Evolutionary conservation across 2,329 filamentous ascomycete species (phyloP), one percentile per base, ranked within the genome.

Genomic region (Endoconidiophora laricicola): DNA sequence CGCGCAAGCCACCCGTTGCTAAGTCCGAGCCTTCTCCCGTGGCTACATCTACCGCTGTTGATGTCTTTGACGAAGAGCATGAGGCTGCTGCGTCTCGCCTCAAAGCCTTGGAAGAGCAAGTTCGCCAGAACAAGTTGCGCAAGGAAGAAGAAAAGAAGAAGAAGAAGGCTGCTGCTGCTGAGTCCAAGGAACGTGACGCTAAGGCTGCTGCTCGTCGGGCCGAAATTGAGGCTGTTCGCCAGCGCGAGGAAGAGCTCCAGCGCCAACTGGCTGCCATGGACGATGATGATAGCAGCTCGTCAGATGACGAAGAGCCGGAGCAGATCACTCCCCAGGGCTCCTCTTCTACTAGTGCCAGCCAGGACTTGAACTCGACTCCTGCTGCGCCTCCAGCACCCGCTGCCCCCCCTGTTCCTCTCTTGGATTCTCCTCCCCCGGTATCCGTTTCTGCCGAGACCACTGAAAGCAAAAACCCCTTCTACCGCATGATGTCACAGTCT

Each of bases 111-210:
- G 88, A 98, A 65, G 87, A 96, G 62, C 87, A 95, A 64, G 87
- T 96, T 48, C 81, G 81, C 55, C 85, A 88, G 61, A 86, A 88
- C 59, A 98, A 96, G 69, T 68, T 96, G 48, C 90, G 86, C 71
- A 96, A 94, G 66, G 84, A 93, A 57, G 91, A 98, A 63, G 91
- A 95, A 67, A 95, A 94, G 71, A 85, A 81, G 55, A 82, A 77
- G 58, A 91, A 87, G 70, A 88, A 94, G 68, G 90, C 86, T 20
- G 87, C 87, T 7, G 72, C 84, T 60, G 83, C 83, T 46, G 86
- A 91, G 57, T 78, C 87, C 6, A 90, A 86, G 64, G 86, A 94
- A 58, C 88, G 93, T 62, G 90, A 96, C 63, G 72, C 79, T 48
- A 82, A 83, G 62, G 70, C 95, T 56, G 85, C 85, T 22, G 82